Base-by-base conservation (phyloP, 73 alveolate species). In the Stentor roeselii region DNA sequence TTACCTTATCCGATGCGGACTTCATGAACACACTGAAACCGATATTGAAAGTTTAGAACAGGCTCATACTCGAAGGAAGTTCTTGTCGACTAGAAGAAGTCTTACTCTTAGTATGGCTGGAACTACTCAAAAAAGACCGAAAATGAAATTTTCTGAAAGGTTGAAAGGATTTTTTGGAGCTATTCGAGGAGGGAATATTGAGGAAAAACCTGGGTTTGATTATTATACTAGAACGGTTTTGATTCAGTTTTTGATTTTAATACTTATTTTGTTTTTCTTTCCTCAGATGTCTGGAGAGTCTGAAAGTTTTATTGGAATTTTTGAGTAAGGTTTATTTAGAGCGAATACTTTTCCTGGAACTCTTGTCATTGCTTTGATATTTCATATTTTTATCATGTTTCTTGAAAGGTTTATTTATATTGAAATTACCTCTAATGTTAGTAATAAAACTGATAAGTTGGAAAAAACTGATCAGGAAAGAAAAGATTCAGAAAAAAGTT, bases 1-100 rank as follows among this genome's bases (percentile, higher is more conserved):
- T 76, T 39, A n/a, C n/a, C 59, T 76, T 21, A 76, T 76, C 21
- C 27, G 74, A 34, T 14, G 36, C 0, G 84, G 84, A 39, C 74
- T 76, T 27, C 14, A 40, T 39, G 84, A 76, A 14, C 60, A 3
- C 14, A 76, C 1, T 30, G 84, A 76, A 76, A 2, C 3, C 39
- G 60, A 37, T 14, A 76, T 76, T 76, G 84, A 76, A 35, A 21
- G 82, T 39, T 41, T 76, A 2, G 84, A 76, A 76, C 36, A 76
- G 39, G 84, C 84, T 76, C 14, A 76, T n/a, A 30, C 37, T 0
- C 32, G 84, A 39, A 39, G 67, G 21, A 50, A 50, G 21, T 50
- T 50, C 67, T n/a, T n/a, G n/a, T n/a, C n/a, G n/a, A n/a, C n/a
- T n/a, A 6, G 67, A 11, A 50, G 21, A 50, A 11, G 30, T 50